Percentiles rank a stretch among this genome's conserved stretches.
These are phyloP conservation scores for Pisolithus sp. DNA, from an alignment of 768 basidiomycete species.

Conservation along the genomic window DNA sequence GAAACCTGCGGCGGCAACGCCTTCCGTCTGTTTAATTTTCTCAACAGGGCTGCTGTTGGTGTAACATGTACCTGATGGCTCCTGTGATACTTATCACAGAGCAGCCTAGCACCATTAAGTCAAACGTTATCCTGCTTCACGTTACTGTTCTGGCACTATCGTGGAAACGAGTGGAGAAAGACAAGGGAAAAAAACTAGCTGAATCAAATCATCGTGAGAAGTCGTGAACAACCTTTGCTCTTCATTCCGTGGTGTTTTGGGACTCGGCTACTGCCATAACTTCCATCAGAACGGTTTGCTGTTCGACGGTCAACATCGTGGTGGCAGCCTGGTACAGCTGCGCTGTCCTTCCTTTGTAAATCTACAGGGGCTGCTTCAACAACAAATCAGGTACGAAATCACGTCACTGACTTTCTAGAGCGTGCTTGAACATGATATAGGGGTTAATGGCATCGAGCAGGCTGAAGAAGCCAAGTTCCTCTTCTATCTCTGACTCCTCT, in stretches of 20 bases:
- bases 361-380: constrained; percentile 32
- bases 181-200: not conserved
- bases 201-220: not conserved
- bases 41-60: not conserved
- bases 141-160: not conserved
- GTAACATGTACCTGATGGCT: not conserved
- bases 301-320: constrained; percentile 63
- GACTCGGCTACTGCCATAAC: constrained; percentile 68
- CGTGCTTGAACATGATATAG: constrained; percentile 72
- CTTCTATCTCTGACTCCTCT: constrained; percentile 60
- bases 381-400: not conserved
- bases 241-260: constrained; percentile 10
- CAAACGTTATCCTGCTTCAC: not conserved
- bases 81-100: not conserved
- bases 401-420: constrained; percentile 58
- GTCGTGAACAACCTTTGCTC: not conserved
- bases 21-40: too few relatives aligned
- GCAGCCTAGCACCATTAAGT: not conserved
- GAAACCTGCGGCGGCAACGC: too few relatives aligned
- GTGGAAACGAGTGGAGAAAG: not conserved
- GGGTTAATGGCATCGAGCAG: constrained; percentile 75
- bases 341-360: constrained; percentile 68
- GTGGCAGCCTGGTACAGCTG: constrained; percentile 67
- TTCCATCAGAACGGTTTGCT: constrained; percentile 79
- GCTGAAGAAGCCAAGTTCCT: constrained; percentile 83